Base-by-base conservation (phyloP, 2,329 filamentous ascomycete genomes). In the Botrytis deweyae region DNA sequence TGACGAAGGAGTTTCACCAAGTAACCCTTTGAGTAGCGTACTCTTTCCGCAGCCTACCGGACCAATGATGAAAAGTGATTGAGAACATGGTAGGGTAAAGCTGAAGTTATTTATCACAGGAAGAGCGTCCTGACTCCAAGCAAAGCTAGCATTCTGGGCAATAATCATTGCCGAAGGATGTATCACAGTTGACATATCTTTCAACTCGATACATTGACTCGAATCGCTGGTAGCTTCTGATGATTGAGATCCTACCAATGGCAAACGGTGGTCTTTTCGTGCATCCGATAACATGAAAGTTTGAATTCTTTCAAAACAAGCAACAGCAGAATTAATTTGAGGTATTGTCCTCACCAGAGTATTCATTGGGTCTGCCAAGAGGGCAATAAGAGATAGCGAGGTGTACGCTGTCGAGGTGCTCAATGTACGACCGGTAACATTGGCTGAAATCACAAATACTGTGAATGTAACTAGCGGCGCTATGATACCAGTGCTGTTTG, bases 221-320 rank as follows among this genome's bases (percentile, higher is more conserved):
- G 6, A n/a, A 38, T 38, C 14, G 49, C 36, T 67, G 7, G 40
- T 18, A 36, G 33, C 20, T 0, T n/a, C 20, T n/a, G 12, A 40
- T 16, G n/a, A 29, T 22, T 18, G 49, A 20, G 40, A 25, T 58
- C 65, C 66, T 25, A 36, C 40, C 38, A 78, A 61, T 46, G 76
- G 77, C 18, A 80, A 63, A 20, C 78, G 74, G 61, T 80, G 75
- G 61, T 77, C 77, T 70, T 63, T 74, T 40, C 75, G 46, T 44
- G 76, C 72, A 46, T 76, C 74, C 22, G 76, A 79, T 33, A 73
- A 71, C 73, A 76, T 83, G 81, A 38, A 86, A 10, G 75, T 75
- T 58, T 85, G 80, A 9, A 86, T 84, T 1, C 84, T 80, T n/a
- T 79, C 79, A 67, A 86, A 79, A 20, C 84, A 85, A 0, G 83